A percentile compares a stretch with the other conserved stretches of the same genome.
phyloP scores from a whole-genome alignment of 2,329 filamentous ascomycete genomes.

The Clarireedia monteithiana region DNA sequence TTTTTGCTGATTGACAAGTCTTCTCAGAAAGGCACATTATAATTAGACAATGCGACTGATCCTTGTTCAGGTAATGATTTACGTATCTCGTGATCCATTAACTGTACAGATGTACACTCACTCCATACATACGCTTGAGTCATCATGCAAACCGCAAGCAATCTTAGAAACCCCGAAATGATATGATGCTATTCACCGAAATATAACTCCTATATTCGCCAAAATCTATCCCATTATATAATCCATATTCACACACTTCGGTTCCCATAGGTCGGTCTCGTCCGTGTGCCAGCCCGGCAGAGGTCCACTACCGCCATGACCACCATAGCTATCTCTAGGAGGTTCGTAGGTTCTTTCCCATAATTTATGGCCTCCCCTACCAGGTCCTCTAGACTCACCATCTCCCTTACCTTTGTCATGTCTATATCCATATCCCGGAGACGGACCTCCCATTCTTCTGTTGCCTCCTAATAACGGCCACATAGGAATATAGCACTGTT shows the following conservation, averaged over 20 bases:
- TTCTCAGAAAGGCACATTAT: too few relatives aligned
- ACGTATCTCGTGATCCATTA: too few relatives aligned
- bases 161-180: too few relatives aligned
- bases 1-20: too few relatives aligned
- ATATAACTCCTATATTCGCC: not conserved
- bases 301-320: not conserved
- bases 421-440: not conserved
- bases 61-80: too few relatives aligned
- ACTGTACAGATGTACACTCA: too few relatives aligned
- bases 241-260: conserved; percentile 22
- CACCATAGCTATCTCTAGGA: not conserved
- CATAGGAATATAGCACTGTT: conserved; percentile 43
- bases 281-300: conserved; percentile 10
- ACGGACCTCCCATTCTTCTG: not conserved
- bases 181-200: too few relatives aligned
- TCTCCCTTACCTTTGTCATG: conserved; percentile 6
- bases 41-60: too few relatives aligned
- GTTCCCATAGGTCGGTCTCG: conserved; percentile 22
- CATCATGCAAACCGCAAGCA: too few relatives aligned
- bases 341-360: conserved; percentile 5
- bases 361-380: conserved; percentile 1
- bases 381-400: conserved; percentile 5
- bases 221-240: conserved; percentile 13
- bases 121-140: too few relatives aligned
- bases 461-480: conserved; percentile 34